These are phyloP conservation scores for Blastocystis sp. DNA, from an alignment of 352 stramenopile genomes.

Conservation along the genomic window DNA sequence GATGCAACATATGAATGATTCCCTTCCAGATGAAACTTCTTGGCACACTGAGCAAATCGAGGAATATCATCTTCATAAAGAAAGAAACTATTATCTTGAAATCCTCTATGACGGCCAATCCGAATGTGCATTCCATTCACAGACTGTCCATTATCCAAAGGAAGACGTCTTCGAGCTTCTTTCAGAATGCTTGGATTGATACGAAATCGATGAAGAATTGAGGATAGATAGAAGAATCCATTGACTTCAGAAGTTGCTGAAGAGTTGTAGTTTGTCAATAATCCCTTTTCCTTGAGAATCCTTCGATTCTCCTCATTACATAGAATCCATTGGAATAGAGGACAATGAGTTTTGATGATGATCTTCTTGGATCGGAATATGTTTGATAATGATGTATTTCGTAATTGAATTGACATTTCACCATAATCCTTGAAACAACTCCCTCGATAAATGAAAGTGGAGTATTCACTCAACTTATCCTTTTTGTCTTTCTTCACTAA, in stretches of 20 bases:
- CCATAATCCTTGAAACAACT: neutral
- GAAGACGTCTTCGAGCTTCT: neutral
- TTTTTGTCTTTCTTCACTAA: no score
- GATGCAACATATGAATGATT: neutral
- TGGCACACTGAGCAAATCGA: neutral
- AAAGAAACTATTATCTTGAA: neutral
- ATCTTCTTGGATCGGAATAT: neutral
- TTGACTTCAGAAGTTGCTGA: neutral
- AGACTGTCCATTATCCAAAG: neutral
- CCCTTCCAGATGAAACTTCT: neutral
- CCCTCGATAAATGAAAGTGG: neutral
- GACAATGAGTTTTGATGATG: conserved; percentile 13
- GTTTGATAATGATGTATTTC: neutral
- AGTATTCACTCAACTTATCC: neutral
- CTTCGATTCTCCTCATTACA: conserved; percentile 13
- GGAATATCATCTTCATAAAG: neutral
- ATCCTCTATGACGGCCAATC: neutral
- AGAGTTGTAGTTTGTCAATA: neutral
- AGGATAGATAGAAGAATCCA: neutral
- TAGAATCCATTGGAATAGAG: conserved; percentile 16
- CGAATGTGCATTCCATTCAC: conserved; percentile 20
- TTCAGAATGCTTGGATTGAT: neutral
- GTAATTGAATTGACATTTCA: neutral
- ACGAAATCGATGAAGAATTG: neutral
- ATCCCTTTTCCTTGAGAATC: neutral